Conservation (phyloP, 805 yeast species). For the Myxozyma nipponensis region DNA sequence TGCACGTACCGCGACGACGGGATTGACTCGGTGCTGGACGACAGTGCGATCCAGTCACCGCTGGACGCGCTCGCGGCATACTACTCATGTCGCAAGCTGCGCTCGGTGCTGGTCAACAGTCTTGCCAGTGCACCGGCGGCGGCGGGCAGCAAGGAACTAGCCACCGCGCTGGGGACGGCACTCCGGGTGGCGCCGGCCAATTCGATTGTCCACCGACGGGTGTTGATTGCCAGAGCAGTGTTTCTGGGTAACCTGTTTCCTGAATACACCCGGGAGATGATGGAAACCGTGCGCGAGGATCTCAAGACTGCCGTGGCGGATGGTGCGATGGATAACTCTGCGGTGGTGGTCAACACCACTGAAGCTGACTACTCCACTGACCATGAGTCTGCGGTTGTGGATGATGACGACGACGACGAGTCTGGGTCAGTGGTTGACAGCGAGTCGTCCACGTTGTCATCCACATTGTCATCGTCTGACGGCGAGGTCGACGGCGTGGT, state of each 20-base stretch:
- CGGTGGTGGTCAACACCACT: not conserved
- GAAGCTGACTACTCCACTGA: not conserved
- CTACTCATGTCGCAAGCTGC: constrained; percentile 31
- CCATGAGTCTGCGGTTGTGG: not conserved
- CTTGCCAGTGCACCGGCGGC: constrained; percentile 18
- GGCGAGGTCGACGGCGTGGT: not conserved
- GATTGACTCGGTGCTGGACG: constrained; percentile 26
- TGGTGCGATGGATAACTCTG: not conserved
- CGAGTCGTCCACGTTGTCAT: constrained; percentile 6
- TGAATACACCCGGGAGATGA: constrained; percentile 26
- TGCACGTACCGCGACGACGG: constrained; percentile 26
- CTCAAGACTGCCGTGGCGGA: constrained; percentile 12
- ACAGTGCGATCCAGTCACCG: constrained; percentile 30
- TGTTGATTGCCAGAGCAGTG: constrained; percentile 33
- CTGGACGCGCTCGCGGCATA: constrained; percentile 35
- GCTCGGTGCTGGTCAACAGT: constrained; percentile 27
- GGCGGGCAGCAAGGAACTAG: too few relatives aligned
- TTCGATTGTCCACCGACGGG: constrained; percentile 32
- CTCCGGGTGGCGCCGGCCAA: constrained; percentile 33
- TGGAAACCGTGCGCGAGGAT: constrained; percentile 29
- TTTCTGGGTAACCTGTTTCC: constrained; percentile 30
- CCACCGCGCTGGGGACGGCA: constrained; percentile 10
- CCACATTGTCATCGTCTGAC: constrained; percentile 8
- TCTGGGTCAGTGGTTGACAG: constrained; percentile 3
- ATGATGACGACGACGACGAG: not conserved